Conservation (phyloP, 768 basidiomycete species). For the Phlebiopsis flavidoalba region DNA sequence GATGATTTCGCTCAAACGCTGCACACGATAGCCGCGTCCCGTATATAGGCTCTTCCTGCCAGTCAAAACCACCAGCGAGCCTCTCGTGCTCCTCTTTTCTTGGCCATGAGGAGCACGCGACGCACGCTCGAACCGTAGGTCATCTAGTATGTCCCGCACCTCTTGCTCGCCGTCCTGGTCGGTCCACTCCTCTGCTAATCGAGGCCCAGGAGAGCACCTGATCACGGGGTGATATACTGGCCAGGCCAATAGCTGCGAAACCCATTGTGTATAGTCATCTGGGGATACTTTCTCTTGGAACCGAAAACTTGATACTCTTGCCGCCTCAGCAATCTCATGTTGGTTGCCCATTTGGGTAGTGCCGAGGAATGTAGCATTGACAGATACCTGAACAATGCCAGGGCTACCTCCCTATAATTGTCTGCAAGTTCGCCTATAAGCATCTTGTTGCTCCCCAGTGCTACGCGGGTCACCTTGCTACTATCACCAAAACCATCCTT, state of each 20-base stretch:
- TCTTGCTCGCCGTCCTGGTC: constrained; percentile 38
- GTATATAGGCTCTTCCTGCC: constrained; percentile 88
- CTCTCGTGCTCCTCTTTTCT: constrained; percentile 55
- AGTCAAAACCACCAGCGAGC: constrained; percentile 40
- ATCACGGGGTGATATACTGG: constrained; percentile 82
- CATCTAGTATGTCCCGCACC: constrained; percentile 57
- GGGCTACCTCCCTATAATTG: constrained; percentile 67
- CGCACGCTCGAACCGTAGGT: constrained; percentile 55
- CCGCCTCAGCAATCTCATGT: constrained; percentile 66
- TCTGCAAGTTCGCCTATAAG: constrained; percentile 48
- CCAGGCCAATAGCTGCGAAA: constrained; percentile 71
- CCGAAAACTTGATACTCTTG: constrained; percentile 70
- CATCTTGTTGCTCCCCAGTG: too few species aligned
- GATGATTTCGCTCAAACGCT: constrained; percentile 59
- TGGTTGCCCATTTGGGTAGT: constrained; percentile 66
- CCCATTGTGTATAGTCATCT: constrained; percentile 72
- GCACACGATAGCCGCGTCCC: constrained; percentile 80
- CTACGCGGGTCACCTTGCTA: constrained; percentile 43
- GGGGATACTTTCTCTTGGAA: constrained; percentile 84
- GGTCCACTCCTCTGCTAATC: constrained; percentile 72
- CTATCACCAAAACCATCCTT: constrained; percentile 86
- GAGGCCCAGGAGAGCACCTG: constrained; percentile 66
- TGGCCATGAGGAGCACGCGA: constrained; percentile 74
- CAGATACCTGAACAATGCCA: constrained; percentile 75
- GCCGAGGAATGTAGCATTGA: constrained; percentile 57